Base-by-base conservation (phyloP, 805 yeast genomes). In the Aciculoconidium aculeatum region DNA sequence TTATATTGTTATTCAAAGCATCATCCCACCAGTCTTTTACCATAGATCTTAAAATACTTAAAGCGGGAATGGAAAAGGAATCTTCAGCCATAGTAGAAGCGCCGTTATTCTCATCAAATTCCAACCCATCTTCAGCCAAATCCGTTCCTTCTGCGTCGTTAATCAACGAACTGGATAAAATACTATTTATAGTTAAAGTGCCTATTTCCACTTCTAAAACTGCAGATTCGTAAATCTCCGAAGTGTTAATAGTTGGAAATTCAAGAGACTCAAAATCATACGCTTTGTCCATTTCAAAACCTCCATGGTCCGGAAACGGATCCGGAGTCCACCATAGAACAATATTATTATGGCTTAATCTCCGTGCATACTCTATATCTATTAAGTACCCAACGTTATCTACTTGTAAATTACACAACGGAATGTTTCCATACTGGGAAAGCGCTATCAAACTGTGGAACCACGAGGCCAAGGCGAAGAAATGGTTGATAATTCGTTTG, bases 11-110 rank as follows among this genome's bases (percentile, higher is more conserved):
- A 12, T 64, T 61, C 32, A 83, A 57, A 0, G 96, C 96, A 46
- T 77, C 81, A 45, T 86, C 94, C 95, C 96, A 90, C 96, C 96
- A 86, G 17, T 69, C 76, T 45, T 81, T 85, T 8, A 92, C 81
- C 70, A 92, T 61, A 6, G 68, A 53, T 47, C 94, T 72, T 32
- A 92, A 63, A 2, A 80, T 80, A 7, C 65, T 53, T 37, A 92
- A 62, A 2, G 96, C 83, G 1, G 82, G 74, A 0, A 77, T 69
- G 7, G 88, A 80, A 44, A 90, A 88, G 0, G 94, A 73, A 51
- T 90, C 94, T 41, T 80, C 84, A 9, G 90, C 81, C 42, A 88
- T 73, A 0, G 73, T 67, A 0, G 68, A 54, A 1, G 64, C 55
- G 4, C 69, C 70, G 31, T 60, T 61, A 31, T 55, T 63, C 3